These are phyloP conservation scores for Schwanniomyces yamadae DNA, from an alignment of 805 yeast genomes.

Conservation along the genomic window DNA sequence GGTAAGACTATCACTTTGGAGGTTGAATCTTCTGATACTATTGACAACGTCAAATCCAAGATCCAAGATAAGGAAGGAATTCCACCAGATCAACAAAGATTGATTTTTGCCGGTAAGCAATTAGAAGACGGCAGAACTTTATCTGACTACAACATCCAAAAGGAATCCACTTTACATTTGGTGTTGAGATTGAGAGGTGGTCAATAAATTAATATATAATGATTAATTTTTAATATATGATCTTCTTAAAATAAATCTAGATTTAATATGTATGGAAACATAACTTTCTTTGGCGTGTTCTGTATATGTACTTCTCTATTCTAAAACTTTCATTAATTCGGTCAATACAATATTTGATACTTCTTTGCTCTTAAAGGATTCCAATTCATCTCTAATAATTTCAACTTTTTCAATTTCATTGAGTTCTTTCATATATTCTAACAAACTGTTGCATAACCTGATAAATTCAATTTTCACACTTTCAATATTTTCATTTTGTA, in stretches of 20 bases:
- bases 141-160: constrained; percentile 96
- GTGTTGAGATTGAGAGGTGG: constrained; percentile 98
- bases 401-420: constrained; percentile 12
- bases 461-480: constrained; percentile 55
- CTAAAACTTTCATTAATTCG: constrained; percentile 21
- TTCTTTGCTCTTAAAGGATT: constrained; percentile 27
- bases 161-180: constrained; percentile 93
- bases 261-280: too few relatives aligned
- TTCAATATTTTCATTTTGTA: constrained; percentile 48
- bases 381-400: constrained; percentile 13
- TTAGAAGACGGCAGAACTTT: constrained; percentile 98
- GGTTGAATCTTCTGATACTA: constrained; percentile 96
- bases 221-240: neutral
- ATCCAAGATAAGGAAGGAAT: constrained; percentile 99
- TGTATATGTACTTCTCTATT: constrained; percentile 4
- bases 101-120: constrained; percentile 99
- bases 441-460: constrained; percentile 25
- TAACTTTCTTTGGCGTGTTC: too few relatives aligned
- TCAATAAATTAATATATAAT: constrained; percentile 3
- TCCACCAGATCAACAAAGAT: constrained; percentile 99
- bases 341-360: constrained; percentile 48
- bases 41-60: constrained; percentile 97
- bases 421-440: constrained; percentile 14
- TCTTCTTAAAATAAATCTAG: neutral
- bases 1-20: constrained; percentile 73